phyloP scores from a whole-genome alignment of 768 basidiomycete genomes.

The Termitomyces bulborhizus region DNA sequence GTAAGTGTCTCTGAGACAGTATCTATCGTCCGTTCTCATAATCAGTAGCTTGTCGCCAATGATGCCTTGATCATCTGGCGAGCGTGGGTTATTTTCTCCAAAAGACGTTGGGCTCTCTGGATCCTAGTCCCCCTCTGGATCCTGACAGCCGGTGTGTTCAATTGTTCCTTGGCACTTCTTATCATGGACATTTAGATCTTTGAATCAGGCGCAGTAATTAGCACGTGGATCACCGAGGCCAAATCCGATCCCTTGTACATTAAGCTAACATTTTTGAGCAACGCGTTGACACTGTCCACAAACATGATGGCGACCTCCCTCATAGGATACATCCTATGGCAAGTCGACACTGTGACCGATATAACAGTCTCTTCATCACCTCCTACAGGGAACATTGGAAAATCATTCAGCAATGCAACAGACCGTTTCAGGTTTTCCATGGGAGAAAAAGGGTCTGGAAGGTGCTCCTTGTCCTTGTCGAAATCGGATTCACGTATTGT shows the following conservation, averaged over 20 bases:
- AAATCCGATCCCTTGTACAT: no score
- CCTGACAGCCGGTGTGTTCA: background rate
- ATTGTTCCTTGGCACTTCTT: background rate
- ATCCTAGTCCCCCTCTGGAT: background rate
- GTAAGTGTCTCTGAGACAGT: background rate
- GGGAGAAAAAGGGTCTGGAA: background rate
- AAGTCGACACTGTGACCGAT: no score
- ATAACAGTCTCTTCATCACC: no score
- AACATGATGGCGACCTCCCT: no score
- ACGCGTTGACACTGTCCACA: no score
- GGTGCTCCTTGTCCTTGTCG: background rate
- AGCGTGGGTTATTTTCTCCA: background rate
- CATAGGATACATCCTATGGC: no score
- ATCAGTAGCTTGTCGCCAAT: background rate
- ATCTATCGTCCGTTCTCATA: background rate
- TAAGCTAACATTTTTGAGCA: no score
- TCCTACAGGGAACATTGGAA: background rate
- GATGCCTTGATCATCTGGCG: background rate
- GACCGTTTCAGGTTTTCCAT: background rate
- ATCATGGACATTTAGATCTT: no score
- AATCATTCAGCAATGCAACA: background rate
- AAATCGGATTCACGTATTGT: background rate
- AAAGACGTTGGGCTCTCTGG: background rate
- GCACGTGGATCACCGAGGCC: background rate
- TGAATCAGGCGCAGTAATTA: background rate